These are phyloP conservation scores for Nicotiana knightiana DNA, from an alignment of 257 asterid species.

Conservation along the genomic window DNA sequence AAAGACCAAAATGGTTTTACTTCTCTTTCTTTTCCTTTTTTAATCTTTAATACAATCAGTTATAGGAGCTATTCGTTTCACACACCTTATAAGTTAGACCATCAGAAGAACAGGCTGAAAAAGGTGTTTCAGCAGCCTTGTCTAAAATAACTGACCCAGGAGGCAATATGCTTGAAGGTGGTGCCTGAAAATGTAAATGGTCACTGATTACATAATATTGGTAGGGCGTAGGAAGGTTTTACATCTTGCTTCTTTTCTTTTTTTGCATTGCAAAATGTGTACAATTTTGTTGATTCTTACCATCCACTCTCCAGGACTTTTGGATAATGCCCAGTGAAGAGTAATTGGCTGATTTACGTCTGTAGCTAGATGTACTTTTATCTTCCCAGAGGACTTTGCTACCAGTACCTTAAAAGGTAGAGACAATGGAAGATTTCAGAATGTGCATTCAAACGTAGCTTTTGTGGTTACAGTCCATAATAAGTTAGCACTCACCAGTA, in stretches of 20 bases:
- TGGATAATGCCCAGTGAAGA: conserved; percentile 97
- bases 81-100: conserved; percentile 51
- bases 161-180: conserved; percentile 72
- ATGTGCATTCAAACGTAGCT: neutral
- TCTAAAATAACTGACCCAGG: conserved; percentile 65
- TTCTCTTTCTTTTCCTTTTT: neutral
- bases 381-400: conserved; percentile 50
- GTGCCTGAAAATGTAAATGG: conserved; percentile 40
- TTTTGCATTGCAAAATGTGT: conserved; percentile 6
- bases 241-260: neutral
- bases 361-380: conserved; percentile 68
- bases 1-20: neutral
- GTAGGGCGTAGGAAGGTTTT: neutral
- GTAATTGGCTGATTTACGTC: conserved; percentile 65
- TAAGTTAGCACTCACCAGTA: conserved; percentile 50
- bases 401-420: conserved; percentile 59
- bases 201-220: neutral
- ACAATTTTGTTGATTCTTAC: conserved; percentile 33
- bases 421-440: neutral
- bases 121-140: conserved; percentile 62
- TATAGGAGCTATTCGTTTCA: conserved; percentile 8
- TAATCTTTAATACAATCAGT: neutral
- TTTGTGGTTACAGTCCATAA: neutral
- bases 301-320: conserved; percentile 78
- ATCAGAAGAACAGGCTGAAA: conserved; percentile 38